Conservation (phyloP, 2,329 filamentous ascomycete genomes). For the Alternaria arbusti region DNA sequence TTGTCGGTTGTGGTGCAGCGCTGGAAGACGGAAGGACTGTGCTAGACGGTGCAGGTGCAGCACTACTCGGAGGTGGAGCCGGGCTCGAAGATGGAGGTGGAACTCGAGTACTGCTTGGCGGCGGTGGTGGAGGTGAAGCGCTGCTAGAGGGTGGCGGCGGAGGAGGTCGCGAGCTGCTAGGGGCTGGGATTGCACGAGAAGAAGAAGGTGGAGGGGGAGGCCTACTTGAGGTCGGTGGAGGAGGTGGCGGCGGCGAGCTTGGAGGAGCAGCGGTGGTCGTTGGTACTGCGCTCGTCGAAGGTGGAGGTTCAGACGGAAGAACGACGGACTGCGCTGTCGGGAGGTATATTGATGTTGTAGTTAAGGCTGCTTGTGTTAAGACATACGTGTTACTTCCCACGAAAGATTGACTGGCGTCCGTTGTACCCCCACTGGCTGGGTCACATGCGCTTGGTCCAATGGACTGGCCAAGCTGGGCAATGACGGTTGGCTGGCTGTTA, state of each 20-base stretch:
- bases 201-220: conserved; percentile 12
- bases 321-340: background rate
- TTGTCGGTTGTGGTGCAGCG: background rate
- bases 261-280: background rate
- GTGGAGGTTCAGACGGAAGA: background rate
- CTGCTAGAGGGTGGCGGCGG: background rate
- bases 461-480: conserved; percentile 33
- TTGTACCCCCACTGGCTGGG: conserved; percentile 28
- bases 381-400: no score
- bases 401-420: background rate
- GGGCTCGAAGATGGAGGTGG: conserved; percentile 18
- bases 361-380: no score
- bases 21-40: conserved; percentile 9
- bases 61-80: conserved; percentile 11
- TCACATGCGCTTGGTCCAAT: conserved; percentile 43
- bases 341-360: no score
- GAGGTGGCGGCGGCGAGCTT: conserved; percentile 7
- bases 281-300: conserved; percentile 4
- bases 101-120: conserved; percentile 1
- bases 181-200: conserved; percentile 16
- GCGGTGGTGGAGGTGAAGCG: background rate
- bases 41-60: conserved; percentile 13
- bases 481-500: conserved; percentile 37
- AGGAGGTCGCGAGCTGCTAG: background rate
- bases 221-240: conserved; percentile 12